Evolutionary conservation across 768 basidiomycete species (phyloP).

Genomic region (Leccinum aurantiacum): DNA sequence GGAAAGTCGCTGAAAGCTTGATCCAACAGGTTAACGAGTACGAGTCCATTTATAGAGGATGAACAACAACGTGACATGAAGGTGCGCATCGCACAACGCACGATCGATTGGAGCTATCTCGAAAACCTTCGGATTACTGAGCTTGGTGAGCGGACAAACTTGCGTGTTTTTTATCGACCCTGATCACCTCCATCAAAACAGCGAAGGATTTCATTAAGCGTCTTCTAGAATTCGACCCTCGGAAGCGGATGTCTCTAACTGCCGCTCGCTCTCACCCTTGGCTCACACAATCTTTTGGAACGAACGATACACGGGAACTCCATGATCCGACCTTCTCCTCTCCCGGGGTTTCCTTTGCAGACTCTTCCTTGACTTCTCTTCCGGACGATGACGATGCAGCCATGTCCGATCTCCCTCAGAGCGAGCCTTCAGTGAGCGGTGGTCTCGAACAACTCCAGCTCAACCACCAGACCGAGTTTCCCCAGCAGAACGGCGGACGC

Average conservation of each 20-base stretch:
- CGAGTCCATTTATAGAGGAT: slow-evolving; percentile 80
- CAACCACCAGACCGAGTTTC: slow-evolving; percentile 16
- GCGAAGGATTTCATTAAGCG: slow-evolving; percentile 64
- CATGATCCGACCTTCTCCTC: slow-evolving; percentile 7
- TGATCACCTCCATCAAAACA: slow-evolving; percentile 39
- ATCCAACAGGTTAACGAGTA: slow-evolving; percentile 66
- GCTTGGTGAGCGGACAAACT: slow-evolving; percentile 41
- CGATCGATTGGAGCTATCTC: slow-evolving; percentile 62
- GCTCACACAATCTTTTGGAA: slow-evolving; percentile 42
- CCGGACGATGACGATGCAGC: slow-evolving; percentile 23
- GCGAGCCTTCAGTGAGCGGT: slow-evolving; percentile 31
- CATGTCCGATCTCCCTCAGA: slow-evolving; percentile 13
- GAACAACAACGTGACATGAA: slow-evolving; percentile 59
- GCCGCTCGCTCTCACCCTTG: slow-evolving; percentile 75
- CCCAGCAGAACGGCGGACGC: slow-evolving; percentile 15
- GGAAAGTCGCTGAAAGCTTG: not conserved
- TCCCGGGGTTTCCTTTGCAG: slow-evolving; percentile 10
- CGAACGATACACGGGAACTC: slow-evolving; percentile 3
- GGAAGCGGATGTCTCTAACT: slow-evolving; percentile 65
- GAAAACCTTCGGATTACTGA: slow-evolving; percentile 38
- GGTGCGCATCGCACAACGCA: slow-evolving; percentile 55
- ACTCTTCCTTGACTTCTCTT: slow-evolving; percentile 24
- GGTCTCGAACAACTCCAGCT: slow-evolving; percentile 37
- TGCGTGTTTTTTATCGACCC: not conserved
- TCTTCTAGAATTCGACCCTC: slow-evolving; percentile 67